Conservation (phyloP, 2,329 filamentous ascomycete species). For the Xylariomycetidae sp. region DNA sequence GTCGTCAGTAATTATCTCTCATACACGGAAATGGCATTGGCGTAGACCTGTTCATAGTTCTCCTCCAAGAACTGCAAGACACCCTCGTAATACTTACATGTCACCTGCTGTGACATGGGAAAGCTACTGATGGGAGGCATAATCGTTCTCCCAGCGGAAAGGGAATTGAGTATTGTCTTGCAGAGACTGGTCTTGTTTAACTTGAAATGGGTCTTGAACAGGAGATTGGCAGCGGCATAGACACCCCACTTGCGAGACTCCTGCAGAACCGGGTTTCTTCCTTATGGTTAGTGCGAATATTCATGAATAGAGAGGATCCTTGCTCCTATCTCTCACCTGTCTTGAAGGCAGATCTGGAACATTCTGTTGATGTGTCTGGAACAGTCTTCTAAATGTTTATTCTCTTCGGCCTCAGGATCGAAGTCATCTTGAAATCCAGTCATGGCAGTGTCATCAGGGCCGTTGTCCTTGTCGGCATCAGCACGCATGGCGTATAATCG, state of each 20-base stretch:
- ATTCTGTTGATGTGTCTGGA: conserved; percentile 87
- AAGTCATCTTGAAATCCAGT: conserved; percentile 73
- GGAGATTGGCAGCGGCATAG: conserved; percentile 87
- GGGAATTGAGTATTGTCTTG: conserved; percentile 81
- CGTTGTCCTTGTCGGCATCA: conserved; percentile 60
- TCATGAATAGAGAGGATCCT: no score
- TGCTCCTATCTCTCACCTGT: conserved; percentile 63
- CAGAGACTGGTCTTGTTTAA: conserved; percentile 85
- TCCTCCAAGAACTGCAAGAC: conserved; percentile 94
- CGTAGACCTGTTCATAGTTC: conserved; percentile 70
- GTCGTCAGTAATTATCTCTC: conserved; percentile 2
- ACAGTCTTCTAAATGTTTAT: conserved; percentile 85
- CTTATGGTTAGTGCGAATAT: no score
- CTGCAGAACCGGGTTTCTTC: no score
- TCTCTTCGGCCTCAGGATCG: conserved; percentile 68
- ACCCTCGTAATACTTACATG: conserved; percentile 93
- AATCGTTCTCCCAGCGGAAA: conserved; percentile 72
- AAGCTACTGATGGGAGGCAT: conserved; percentile 77
- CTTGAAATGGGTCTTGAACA: conserved; percentile 99
- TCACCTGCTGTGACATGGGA: conserved; percentile 85
- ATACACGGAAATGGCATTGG: not conserved
- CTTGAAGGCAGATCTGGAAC: conserved; percentile 84
- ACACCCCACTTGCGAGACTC: conserved; percentile 97
- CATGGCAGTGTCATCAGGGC: conserved; percentile 31
- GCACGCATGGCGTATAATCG: conserved; percentile 86